phyloP scores from a whole-genome alignment of 2,329 filamentous ascomycete genomes.

The Arthrinium puccinioides region DNA sequence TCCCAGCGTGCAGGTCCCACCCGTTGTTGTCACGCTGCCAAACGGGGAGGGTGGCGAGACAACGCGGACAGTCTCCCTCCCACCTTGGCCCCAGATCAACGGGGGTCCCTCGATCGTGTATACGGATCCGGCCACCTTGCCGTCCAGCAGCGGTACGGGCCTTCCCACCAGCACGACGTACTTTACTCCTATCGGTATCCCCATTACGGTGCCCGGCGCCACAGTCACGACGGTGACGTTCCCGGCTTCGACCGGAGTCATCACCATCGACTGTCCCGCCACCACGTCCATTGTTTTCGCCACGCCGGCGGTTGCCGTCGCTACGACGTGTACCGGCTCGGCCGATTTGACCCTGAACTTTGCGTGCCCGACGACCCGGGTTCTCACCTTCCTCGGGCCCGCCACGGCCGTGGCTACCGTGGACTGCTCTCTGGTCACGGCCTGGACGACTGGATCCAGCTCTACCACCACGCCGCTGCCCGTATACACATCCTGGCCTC shows the following conservation, averaged over 20 bases:
- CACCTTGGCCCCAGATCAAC: constrained; percentile 12
- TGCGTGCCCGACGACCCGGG: constrained; percentile 6
- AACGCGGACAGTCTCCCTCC: constrained; percentile 9
- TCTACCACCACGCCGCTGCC: constrained; percentile 7
- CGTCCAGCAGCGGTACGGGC: not conserved
- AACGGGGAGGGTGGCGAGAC: constrained; percentile 9
- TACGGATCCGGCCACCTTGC: not conserved
- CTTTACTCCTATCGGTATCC: not conserved
- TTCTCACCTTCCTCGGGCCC: constrained; percentile 9
- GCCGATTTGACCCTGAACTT: constrained; percentile 5
- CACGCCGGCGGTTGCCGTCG: constrained; percentile 3
- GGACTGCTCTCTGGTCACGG: constrained; percentile 4
- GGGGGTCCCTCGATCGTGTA: not conserved
- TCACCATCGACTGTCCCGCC: constrained; percentile 7
- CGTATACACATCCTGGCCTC: constrained; percentile 4
- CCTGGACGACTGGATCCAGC: not conserved
- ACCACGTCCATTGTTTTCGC: constrained; percentile 6
- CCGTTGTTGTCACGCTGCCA: constrained; percentile 8
- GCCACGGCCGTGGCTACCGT: constrained; percentile 6
- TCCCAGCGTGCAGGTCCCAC: constrained; percentile 10
- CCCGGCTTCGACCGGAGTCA: not conserved
- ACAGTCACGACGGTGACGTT: constrained; percentile 9
- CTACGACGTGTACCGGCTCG: not conserved
- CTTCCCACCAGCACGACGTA: not conserved
- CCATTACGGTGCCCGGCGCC: constrained; percentile 5